Base-by-base conservation (phyloP, 306 rosid species). In the Hylodesmum podocarpum region DNA sequence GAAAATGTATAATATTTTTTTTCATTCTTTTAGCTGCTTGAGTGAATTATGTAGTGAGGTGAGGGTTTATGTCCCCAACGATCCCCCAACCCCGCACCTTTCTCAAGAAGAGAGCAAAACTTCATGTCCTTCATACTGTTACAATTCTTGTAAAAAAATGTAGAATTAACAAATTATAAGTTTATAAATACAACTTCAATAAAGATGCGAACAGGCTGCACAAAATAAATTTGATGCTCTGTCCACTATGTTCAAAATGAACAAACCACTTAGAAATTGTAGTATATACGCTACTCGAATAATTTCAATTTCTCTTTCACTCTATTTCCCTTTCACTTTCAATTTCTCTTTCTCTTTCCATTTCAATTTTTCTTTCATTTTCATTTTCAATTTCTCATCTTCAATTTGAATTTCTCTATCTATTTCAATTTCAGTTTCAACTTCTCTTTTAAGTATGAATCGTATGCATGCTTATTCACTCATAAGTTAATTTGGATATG, bases 101-200 rank as follows among this genome's bases (percentile, higher is more conserved):
- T 80, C 37, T 11, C 24, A 21, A 39, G 66, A 70, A 70, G 37
- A 78, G 40, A 31, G 53, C 37, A 31, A 33, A 50, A 65, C 66
- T 19, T 51, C 51, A 64, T 11, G 54, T 70, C 44, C 57, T 75
- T 75, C 24, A 22, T 16, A 19, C 28, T 34, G 24, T 67, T 14
- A 80, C 28, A 47, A 28, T 61, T 73, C 54, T 43, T 54, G 5
- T 43, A 37, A 34, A 24, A 46, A 47, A 5, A 4, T 21, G 65
- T 31, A 6, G 57, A 80, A 73, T 58, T 47, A 71, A 36, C 33
- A 19, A 36, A 44, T 34, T 24, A 69, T 55, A 51, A 54, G 53
- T 18, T 57, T 46, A n/a, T 76, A 47, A 9, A 50, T 36, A 53
- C 8, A 68, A 9, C 43, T 9, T 67, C 2, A 4, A 54, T 24